Evolutionary conservation across 1,284 basidiomycete species (phyloP).

Genomic region (Sanghuangporus sanghuang): DNA sequence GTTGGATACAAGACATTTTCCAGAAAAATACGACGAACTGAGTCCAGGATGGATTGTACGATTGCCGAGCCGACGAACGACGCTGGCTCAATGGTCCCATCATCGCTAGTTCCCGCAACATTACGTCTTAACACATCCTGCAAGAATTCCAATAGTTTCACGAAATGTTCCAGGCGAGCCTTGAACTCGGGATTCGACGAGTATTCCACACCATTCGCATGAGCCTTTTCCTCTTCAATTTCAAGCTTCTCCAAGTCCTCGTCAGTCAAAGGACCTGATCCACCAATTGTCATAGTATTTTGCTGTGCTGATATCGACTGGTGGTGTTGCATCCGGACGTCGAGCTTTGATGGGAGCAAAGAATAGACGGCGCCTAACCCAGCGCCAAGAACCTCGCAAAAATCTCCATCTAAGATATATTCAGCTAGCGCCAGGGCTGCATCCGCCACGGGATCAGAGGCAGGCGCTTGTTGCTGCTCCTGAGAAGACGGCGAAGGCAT

Average conservation of each 20-base stretch:
- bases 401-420: conserved; percentile 93
- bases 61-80: conserved; percentile 71
- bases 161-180: conserved; percentile 78
- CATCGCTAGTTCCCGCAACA: conserved; percentile 33
- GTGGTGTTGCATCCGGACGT: conserved; percentile 45
- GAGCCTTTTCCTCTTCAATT: conserved; percentile 47
- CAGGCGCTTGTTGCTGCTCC: conserved; percentile 20
- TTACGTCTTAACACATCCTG: conserved; percentile 82
- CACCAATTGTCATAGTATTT: conserved; percentile 62
- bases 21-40: conserved; percentile 82
- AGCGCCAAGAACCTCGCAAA: conserved; percentile 93
- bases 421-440: conserved; percentile 84
- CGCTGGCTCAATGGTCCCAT: conserved; percentile 47
- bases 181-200: conserved; percentile 76
- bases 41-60: conserved; percentile 75
- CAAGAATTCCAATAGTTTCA: conserved; percentile 88
- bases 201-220: conserved; percentile 65
- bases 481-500: conserved; percentile 27
- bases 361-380: conserved; percentile 94
- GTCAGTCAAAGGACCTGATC: conserved; percentile 40
- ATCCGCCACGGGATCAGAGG: conserved; percentile 69
- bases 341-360: conserved; percentile 82
- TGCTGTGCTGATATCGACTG: conserved; percentile 32
- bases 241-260: conserved; percentile 52
- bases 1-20: conserved; percentile 94